Evolutionary conservation across 805 yeast genomes (phyloP).

Genomic region (Pachysolen tannophilus): DNA sequence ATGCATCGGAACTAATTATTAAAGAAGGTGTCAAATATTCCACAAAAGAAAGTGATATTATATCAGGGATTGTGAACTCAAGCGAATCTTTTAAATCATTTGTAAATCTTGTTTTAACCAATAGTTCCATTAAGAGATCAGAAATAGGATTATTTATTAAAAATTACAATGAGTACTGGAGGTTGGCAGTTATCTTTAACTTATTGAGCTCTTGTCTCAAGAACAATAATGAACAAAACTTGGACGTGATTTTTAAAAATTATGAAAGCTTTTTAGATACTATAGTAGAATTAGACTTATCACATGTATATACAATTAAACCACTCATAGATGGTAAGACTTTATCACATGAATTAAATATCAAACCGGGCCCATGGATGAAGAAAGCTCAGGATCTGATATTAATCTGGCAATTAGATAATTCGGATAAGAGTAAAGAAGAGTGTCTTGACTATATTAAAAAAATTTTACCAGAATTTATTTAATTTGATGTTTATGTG

Average conservation of each 20-base stretch:
- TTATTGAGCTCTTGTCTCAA: slow-evolving; percentile 14
- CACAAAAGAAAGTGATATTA: slow-evolving; percentile 42
- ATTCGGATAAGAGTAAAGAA: slow-evolving; percentile 47
- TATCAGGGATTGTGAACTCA: slow-evolving; percentile 34
- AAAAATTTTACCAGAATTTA: slow-evolving; percentile 2
- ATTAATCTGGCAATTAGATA: slow-evolving; percentile 69
- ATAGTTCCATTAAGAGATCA: slow-evolving; percentile 32
- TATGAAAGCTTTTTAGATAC: slow-evolving; percentile 25
- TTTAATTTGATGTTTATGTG: too few relatives aligned
- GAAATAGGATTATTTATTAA: slow-evolving; percentile 54
- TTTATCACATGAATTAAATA: slow-evolving; percentile 38
- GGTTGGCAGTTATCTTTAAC: slow-evolving; percentile 30
- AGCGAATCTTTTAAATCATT: slow-evolving; percentile 17
- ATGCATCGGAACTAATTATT: slow-evolving; percentile 43
- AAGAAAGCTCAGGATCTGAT: slow-evolving; percentile 44
- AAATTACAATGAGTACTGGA: slow-evolving; percentile 45
- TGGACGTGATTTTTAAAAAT: slow-evolving; percentile 16
- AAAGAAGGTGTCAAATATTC: slow-evolving; percentile 68
- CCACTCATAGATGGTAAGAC: slow-evolving; percentile 75
- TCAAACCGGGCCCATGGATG: slow-evolving; percentile 88
- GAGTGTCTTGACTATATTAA: slow-evolving; percentile 44
- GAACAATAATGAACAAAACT: slow-evolving; percentile 9
- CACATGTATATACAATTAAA: slow-evolving; percentile 39
- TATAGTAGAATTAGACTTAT: slow-evolving; percentile 28
- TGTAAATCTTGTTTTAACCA: slow-evolving; percentile 19